These are phyloP conservation scores for Sporothrix globosa DNA, from an alignment of 2,329 filamentous ascomycete genomes.

Conservation along the genomic window DNA sequence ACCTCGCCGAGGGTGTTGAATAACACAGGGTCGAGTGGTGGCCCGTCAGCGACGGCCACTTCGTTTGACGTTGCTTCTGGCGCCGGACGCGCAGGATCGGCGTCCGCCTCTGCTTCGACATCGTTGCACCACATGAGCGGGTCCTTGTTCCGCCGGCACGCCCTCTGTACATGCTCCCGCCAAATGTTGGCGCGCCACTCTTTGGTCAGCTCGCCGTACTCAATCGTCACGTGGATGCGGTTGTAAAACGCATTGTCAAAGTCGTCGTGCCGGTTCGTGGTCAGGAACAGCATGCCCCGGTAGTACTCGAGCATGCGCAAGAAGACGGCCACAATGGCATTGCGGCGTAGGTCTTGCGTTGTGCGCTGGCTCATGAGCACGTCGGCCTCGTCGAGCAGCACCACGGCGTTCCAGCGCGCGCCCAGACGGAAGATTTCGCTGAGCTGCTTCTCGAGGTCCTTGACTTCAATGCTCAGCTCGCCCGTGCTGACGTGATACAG, in stretches of 20 bases:
- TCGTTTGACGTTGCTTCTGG: background rate
- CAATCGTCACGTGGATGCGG: constrained; percentile 45
- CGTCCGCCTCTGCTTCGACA: background rate
- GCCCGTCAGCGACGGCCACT: background rate
- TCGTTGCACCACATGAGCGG: constrained; percentile 12
- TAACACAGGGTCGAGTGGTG: background rate
- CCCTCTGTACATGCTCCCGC: constrained; percentile 25
- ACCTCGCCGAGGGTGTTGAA: constrained; percentile 9
- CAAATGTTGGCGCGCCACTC: constrained; percentile 27
- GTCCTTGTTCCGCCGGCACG: constrained; percentile 25
- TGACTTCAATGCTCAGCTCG: constrained; percentile 69
- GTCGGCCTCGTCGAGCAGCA: constrained; percentile 72
- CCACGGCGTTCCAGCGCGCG: constrained; percentile 70
- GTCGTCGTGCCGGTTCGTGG: constrained; percentile 48
- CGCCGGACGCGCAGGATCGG: background rate
- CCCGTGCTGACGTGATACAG: constrained; percentile 62
- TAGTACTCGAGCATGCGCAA: constrained; percentile 46
- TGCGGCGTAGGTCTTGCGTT: constrained; percentile 46
- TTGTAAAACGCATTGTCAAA: constrained; percentile 51
- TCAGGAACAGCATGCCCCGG: constrained; percentile 46
- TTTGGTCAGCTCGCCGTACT: constrained; percentile 41
- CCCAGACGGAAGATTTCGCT: constrained; percentile 73
- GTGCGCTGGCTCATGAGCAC: constrained; percentile 35
- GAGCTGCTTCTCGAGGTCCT: constrained; percentile 66
- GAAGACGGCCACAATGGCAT: constrained; percentile 42